Evolutionary conservation across 1,284 basidiomycete species (phyloP), one percentile per base, ranked within the genome.

Genomic region (Ceratobasidium sp.): DNA sequence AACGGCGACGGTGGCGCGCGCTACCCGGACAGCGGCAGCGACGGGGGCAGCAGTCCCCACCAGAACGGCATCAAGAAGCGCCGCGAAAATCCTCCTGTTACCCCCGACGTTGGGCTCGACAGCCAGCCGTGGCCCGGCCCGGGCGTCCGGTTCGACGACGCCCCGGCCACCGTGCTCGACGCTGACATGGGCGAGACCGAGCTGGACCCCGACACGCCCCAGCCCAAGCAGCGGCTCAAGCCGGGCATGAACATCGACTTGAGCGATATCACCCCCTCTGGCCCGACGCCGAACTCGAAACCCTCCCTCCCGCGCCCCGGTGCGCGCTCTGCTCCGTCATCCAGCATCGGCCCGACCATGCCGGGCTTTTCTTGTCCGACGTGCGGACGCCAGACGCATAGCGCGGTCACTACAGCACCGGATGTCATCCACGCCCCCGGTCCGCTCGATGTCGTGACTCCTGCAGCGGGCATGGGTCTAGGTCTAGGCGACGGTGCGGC

Each of bases 1-100:
- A 93, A 81, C 87, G 88, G 57, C 59, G 54, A 48, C 33, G 52
- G 28, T 38, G 50, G 65, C 59, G 50, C 77, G 17, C 28, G 50
- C 44, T 48, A 65, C 38, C 48, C 70, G 70, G 46, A 65, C 57
- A 38, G 26, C 26, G 54, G 71, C 62, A 62, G 46, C 68, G 67
- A 68, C 23, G 50, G 57, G 15, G 48, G 57, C 40, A 62, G 62
- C n/a, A 61, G 40, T n/a, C 48, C 59, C 33, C 54, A 26, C 77
- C 5, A 28, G 3, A 67, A 62, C 44, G 77, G 57, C 56, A 7
- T 54, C 42, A 66, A 67, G 33, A 80, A 77, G 59, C 67, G 70
- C 26, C 74, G 78, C 67, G 75, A 68, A 33, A 67, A 64, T 17
- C 75, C 76, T 12, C 7, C 7, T 9, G n/a, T n/a, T n/a, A 66